Evolutionary conservation across 345 rosid species (phyloP), one percentile per base, ranked within the genome.

Genomic region (Stellera chamaejasme): DNA sequence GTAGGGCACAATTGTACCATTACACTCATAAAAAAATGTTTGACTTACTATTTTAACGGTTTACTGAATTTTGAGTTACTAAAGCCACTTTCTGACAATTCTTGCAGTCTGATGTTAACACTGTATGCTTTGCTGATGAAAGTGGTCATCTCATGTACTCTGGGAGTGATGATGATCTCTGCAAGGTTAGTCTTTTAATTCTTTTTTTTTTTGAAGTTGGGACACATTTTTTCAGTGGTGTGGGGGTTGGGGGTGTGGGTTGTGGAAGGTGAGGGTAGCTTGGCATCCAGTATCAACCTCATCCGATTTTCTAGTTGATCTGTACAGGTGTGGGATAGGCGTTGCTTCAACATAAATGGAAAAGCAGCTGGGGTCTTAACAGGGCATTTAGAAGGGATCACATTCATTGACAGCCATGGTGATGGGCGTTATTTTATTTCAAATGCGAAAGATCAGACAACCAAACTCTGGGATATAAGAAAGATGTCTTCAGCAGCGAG

Each of bases 341-440:
- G 91, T 36, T 84, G 87, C 74, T 64, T 77, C 64, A 64, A 48
- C 50, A 27, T 73, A 41, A 66, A 59, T 62, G 83, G 85, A 46
- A 70, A 70, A 66, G 77, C 79, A 45, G 77, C 69, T 26, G 91
- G 91, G 55, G 79, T 81, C 44, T 70, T 84, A 79, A 67, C 64
- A 45, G 88, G 88, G 57, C 92, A 84, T 72, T 65, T 81, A 48
- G 80, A 81, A 79, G 87, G 91, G 60, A 64, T 84, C 65, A 81
- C 87, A 27, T 84, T 69, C 69, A 61, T 84, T 55, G 87, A 84
- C 52, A 81, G 83, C 60, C 83, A 69, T 50, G 78, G 80, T 46
- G 91, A 84, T 73, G 91, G 87, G 13, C 83, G 82, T 13, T 81
- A 84, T 56, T 73, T 84, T 27, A 84, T 84, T 68, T 81, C 91